These are phyloP conservation scores for Ceratocystis variospora DNA, from an alignment of 2,329 filamentous ascomycete genomes.

Conservation along the genomic window DNA sequence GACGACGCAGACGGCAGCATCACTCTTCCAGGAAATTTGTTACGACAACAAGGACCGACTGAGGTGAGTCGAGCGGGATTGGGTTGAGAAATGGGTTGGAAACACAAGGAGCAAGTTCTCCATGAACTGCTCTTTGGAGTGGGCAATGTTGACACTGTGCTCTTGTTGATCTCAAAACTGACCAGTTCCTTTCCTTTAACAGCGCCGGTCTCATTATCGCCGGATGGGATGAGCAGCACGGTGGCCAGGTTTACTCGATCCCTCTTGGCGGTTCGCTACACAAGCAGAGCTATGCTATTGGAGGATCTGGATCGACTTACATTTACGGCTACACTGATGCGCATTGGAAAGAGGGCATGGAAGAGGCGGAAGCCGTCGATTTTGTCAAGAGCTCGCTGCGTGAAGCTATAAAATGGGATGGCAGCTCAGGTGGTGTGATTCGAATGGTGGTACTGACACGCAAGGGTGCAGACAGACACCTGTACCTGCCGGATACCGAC, in stretches of 20 bases:
- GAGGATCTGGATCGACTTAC: slow-evolving; percentile 93
- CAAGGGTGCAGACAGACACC: slow-evolving; percentile 76
- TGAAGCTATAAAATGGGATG: slow-evolving; percentile 99
- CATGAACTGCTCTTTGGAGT: background rate
- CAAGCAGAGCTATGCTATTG: slow-evolving; percentile 92
- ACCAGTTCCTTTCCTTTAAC: slow-evolving; percentile 2
- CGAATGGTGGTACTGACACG: slow-evolving; percentile 92
- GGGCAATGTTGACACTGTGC: background rate
- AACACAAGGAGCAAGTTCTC: background rate
- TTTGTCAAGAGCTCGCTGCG: slow-evolving; percentile 86
- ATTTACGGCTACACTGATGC: slow-evolving; percentile 98
- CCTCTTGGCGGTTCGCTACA: slow-evolving; percentile 91
- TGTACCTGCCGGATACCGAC: slow-evolving; percentile 86
- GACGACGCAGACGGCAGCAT: slow-evolving; percentile 86
- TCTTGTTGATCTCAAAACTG: background rate
- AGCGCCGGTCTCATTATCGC: slow-evolving; percentile 96
- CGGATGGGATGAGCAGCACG: slow-evolving; percentile 90
- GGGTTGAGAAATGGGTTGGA: no score
- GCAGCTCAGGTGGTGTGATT: slow-evolving; percentile 95
- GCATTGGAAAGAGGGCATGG: slow-evolving; percentile 92
- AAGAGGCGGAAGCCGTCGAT: slow-evolving; percentile 71
- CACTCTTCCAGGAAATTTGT: slow-evolving; percentile 95
- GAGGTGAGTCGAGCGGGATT: slow-evolving; percentile 46
- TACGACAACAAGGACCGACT: slow-evolving; percentile 93
- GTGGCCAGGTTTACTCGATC: slow-evolving; percentile 95